phyloP scores from a whole-genome alignment of 2,329 filamentous ascomycete genomes.

The Lanzia echinophila region DNA sequence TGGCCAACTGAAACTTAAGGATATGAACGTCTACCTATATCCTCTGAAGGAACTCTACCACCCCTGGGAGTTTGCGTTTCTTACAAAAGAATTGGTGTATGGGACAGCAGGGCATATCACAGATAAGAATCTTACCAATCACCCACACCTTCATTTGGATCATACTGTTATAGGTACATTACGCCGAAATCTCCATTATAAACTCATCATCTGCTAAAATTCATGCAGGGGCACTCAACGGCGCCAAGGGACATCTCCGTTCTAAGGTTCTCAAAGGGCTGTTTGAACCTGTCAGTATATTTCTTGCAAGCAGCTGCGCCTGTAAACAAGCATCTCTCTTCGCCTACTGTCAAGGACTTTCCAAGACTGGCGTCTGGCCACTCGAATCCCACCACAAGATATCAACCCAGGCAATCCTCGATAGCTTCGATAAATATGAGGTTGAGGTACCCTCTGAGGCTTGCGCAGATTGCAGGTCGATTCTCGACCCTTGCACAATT shows the following conservation, averaged over 20 bases:
- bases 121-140: background rate
- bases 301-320: background rate
- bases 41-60: constrained; percentile 12
- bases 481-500: too few relatives aligned
- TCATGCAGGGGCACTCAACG: constrained; percentile 8
- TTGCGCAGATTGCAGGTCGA: constrained; percentile 1
- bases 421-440: too few relatives aligned
- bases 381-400: constrained; percentile 2
- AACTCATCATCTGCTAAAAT: background rate
- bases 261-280: constrained; percentile 10
- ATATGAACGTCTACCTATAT: constrained; percentile 11
- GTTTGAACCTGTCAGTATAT: background rate
- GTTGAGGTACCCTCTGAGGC: background rate
- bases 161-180: constrained; percentile 9
- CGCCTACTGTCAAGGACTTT: constrained; percentile 4
- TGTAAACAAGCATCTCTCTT: constrained; percentile 8
- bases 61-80: background rate
- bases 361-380: constrained; percentile 13
- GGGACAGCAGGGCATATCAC: background rate
- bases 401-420: background rate
- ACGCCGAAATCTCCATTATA: too few relatives aligned
- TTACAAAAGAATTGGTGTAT: background rate
- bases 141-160: background rate
- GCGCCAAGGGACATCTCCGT: constrained; percentile 7
- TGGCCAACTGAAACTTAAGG: background rate